A percentile compares a stretch with the other conserved stretches of the same genome.
Evolutionary conservation across 768 basidiomycete genomes (phyloP).

Genomic region (Hemileccinum impolitum): DNA sequence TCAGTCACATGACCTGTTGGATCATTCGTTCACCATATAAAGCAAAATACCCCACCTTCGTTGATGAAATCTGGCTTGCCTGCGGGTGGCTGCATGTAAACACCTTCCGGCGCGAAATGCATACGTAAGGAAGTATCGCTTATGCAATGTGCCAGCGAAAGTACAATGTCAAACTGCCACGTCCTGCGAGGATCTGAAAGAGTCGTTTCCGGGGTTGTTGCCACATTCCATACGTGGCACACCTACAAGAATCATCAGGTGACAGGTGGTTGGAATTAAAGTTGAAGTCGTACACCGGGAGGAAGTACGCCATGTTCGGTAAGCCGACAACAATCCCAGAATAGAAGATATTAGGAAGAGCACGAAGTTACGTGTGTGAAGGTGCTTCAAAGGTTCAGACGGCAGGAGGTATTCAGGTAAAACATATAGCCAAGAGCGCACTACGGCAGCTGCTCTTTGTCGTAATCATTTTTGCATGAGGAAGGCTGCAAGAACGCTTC

Average conservation of each 20-base stretch:
- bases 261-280: background rate
- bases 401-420: background rate
- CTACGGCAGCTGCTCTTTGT: background rate
- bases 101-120: background rate
- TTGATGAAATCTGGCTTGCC: background rate
- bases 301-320: background rate
- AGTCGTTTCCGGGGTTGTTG: background rate
- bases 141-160: background rate
- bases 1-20: conserved; percentile 2
- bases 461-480: background rate
- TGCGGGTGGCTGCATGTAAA: background rate
- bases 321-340: background rate
- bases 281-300: background rate
- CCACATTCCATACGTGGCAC: background rate
- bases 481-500: background rate
- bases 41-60: background rate
- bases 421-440: background rate
- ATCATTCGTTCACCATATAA: conserved; percentile 6
- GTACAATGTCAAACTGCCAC: conserved; percentile 1
- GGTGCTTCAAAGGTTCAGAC: background rate
- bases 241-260: background rate
- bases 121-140: conserved; percentile 5
- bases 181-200: background rate
- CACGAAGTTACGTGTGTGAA: background rate
- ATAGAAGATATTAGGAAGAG: background rate